Evolutionary conservation across 2,329 filamentous ascomycete genomes (phyloP).

Genomic region (Dendrostoma leiphaemia): DNA sequence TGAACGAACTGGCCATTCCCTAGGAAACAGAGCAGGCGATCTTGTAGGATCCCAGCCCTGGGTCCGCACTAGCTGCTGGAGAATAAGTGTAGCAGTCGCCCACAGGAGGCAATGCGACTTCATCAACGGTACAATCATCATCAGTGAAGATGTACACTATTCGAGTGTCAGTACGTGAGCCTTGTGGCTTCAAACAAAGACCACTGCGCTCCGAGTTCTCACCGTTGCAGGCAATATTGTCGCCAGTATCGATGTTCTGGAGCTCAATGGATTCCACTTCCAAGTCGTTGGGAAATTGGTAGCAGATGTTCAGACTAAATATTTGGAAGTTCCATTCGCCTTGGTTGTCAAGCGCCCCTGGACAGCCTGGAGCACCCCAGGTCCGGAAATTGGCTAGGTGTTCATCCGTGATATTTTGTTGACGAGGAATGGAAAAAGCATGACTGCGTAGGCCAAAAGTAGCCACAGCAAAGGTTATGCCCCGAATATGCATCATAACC

Average conservation of each 20-base stretch:
- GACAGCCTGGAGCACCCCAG: background rate
- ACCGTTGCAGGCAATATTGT: background rate
- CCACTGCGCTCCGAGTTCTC: too few relatives aligned
- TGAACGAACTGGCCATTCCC: background rate
- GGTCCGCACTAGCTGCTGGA: background rate
- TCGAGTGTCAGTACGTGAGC: background rate
- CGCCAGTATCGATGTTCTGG: background rate
- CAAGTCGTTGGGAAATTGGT: background rate
- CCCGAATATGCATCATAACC: too few relatives aligned
- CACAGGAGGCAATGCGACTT: background rate
- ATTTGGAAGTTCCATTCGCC: background rate
- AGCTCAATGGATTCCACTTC: background rate
- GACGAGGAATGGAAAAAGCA: background rate
- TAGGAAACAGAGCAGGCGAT: background rate
- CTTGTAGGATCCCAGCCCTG: constrained; percentile 1
- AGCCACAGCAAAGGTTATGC: background rate
- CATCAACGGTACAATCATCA: background rate
- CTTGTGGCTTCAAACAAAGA: too few relatives aligned
- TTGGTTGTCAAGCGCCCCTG: background rate
- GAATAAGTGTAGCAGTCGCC: background rate
- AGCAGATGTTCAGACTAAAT: constrained; percentile 2
- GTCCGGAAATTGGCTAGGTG: constrained; percentile 3
- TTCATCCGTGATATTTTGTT: background rate
- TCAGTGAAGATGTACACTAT: background rate
- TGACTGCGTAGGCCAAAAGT: background rate